Conservation (phyloP, 371 early-diverging fungal species). For the Mucor lusitanicus region DNA sequence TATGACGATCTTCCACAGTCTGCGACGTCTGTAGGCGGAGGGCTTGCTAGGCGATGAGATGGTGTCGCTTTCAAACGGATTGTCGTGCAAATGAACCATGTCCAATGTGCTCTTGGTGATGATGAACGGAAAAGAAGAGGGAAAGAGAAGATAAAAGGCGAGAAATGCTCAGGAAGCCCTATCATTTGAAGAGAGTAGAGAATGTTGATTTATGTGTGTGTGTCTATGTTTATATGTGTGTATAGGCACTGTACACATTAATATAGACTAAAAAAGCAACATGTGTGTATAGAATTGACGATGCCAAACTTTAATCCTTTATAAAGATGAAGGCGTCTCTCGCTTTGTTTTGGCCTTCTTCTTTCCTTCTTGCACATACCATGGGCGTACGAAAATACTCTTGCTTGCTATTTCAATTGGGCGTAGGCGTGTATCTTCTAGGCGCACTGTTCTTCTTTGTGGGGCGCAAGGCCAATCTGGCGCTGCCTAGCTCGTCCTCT, state of each 20-base stretch:
- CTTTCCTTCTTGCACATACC: slow-evolving; percentile 9
- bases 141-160: background rate
- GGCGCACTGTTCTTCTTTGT: slow-evolving; percentile 20
- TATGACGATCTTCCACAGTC: background rate
- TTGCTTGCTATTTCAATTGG: slow-evolving; percentile 23
- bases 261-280: slow-evolving; percentile 4
- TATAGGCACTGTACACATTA: background rate
- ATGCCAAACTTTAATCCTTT: background rate
- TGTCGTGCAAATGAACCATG: slow-evolving; percentile 14
- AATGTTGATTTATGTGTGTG: background rate
- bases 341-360: slow-evolving; percentile 3
- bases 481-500: background rate
- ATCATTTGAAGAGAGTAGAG: background rate
- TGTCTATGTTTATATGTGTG: background rate
- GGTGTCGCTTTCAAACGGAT: background rate
- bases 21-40: slow-evolving; percentile 6
- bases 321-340: background rate
- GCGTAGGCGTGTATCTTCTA: slow-evolving; percentile 15
- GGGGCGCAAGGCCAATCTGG: background rate
- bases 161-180: background rate
- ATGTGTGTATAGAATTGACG: background rate
- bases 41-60: background rate
- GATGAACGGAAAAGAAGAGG: background rate
- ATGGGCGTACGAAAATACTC: slow-evolving; percentile 25
- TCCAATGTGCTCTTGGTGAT: background rate